These are phyloP conservation scores for Sphaerobolus stellatus DNA, from an alignment of 1,284 basidiomycete species.

Conservation along the genomic window DNA sequence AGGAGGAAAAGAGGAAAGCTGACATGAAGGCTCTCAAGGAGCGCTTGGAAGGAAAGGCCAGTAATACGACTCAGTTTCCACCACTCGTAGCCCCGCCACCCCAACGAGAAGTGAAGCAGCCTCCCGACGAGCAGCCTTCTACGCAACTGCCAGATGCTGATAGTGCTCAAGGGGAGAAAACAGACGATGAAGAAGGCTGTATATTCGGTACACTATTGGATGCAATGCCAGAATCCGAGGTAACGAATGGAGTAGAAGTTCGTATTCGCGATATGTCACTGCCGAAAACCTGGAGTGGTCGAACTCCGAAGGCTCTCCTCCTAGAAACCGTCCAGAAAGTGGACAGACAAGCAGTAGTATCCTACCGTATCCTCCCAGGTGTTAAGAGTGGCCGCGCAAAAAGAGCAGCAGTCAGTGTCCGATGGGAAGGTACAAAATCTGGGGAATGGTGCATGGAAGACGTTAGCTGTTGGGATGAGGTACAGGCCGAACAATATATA, in stretches of 20 bases:
- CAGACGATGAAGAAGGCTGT: constrained; percentile 56
- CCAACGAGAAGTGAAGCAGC: too few species aligned
- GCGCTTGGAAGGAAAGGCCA: constrained; percentile 46
- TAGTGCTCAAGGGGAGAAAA: constrained; percentile 28
- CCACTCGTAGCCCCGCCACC: constrained; percentile 4
- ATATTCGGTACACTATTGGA: constrained; percentile 80
- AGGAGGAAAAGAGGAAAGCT: constrained; percentile 52
- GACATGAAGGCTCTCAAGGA: constrained; percentile 53
- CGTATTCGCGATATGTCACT: constrained; percentile 72
- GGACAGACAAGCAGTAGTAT: constrained; percentile 74
- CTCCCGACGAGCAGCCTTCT: too few species aligned
- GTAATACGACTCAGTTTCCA: constrained; percentile 6
- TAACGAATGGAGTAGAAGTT: constrained; percentile 57
- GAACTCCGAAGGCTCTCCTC: constrained; percentile 70
- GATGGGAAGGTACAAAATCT: constrained; percentile 65
- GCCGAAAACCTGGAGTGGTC: constrained; percentile 79
- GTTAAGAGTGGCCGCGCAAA: constrained; percentile 57
- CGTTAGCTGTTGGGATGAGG: constrained; percentile 74
- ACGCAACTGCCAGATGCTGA: too few species aligned
- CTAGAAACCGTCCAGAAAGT: constrained; percentile 62
- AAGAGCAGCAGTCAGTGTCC: constrained; percentile 67
- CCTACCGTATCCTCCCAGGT: constrained; percentile 66
- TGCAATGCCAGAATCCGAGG: constrained; percentile 54
- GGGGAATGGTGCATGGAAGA: constrained; percentile 84
- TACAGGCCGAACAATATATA: constrained; percentile 90